Evolutionary conservation across 2,329 filamentous ascomycete genomes (phyloP).

Genomic region (Exophiala spinifera): DNA sequence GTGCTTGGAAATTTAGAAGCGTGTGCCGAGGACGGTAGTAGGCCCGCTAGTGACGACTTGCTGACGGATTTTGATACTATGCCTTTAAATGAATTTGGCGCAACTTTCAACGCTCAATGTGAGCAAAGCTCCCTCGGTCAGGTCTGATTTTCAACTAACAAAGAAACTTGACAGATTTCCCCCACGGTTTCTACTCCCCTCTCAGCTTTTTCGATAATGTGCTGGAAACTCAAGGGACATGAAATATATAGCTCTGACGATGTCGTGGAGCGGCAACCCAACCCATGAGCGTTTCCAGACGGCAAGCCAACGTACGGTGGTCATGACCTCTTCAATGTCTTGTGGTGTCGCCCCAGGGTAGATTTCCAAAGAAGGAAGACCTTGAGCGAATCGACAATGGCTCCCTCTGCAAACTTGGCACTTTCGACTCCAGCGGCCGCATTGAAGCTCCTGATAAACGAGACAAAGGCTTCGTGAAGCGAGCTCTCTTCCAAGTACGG

Average conservation of each 20-base stretch:
- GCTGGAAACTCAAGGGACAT: slow-evolving; percentile 26
- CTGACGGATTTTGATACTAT: slow-evolving; percentile 30
- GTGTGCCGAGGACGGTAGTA: slow-evolving; percentile 12
- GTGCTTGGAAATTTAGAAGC: slow-evolving; percentile 32
- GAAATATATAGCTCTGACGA: background rate
- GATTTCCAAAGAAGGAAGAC: no score
- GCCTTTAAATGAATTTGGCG: slow-evolving; percentile 30
- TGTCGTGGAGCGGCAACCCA: no score
- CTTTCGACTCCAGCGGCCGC: no score
- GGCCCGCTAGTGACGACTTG: slow-evolving; percentile 30
- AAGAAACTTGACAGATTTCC: slow-evolving; percentile 28
- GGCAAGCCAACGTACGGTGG: no score
- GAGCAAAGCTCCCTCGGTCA: slow-evolving; percentile 9
- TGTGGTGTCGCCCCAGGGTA: no score
- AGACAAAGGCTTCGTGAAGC: no score
- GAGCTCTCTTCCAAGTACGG: no score
- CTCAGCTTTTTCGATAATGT: slow-evolving; percentile 31
- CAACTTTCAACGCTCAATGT: slow-evolving; percentile 32
- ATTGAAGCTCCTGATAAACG: no score
- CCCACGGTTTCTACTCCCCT: slow-evolving; percentile 31
- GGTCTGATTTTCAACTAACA: slow-evolving; percentile 27
- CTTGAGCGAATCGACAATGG: no score
- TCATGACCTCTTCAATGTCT: no score
- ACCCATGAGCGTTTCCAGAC: no score
- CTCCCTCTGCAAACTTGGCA: no score